Base-by-base conservation (phyloP, 805 yeast species). In the Cyberlindnera euphorbiiphila region DNA sequence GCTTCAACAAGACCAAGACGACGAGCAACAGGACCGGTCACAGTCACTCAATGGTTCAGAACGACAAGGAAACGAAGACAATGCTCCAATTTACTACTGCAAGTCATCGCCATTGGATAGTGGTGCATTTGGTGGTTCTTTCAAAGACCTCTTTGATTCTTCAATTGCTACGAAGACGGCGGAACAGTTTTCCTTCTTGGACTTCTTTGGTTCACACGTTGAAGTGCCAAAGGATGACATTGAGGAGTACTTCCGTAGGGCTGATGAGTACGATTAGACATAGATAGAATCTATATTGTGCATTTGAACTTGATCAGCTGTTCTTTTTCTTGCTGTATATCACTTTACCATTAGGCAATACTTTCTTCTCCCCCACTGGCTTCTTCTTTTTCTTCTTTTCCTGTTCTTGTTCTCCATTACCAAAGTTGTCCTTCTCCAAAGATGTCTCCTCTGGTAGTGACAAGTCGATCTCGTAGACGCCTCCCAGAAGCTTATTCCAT, bases 261-360 rank as follows among this genome's bases (percentile, higher is more conserved):
- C 39, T 4, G 24, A 25, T 5, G 42, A 31, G 20, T 31, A 22
- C 15, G n/a, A 7, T 10, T 29, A 18, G 9, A 6, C 19, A 14
- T 15, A n/a, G 8, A 26, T 24, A 6, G 13, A 12, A 24, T 9
- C 22, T 20, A 27, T 18, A n/a, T n/a, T n/a, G n/a, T n/a, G n/a
- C n/a, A n/a, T n/a, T n/a, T n/a, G n/a, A n/a, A n/a, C n/a, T n/a
- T n/a, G n/a, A n/a, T n/a, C 22, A 35, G 24, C n/a, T 21, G 7
- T 42, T 32, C 18, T 39, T 46, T 37, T 52, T 54, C 37, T 48
- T 50, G 24, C 57, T 43, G 36, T 62, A 60, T 4, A 75, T 66
- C 9, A 74, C 74, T 52, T 78, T 78, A 1, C 85, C 85, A 50
- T 78, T 79, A 9, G 82, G 81, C 42, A 79, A 61, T 34, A 66